Base-by-base conservation (phyloP, 805 yeast species). In the Wickerhamomyces canadensis region DNA sequence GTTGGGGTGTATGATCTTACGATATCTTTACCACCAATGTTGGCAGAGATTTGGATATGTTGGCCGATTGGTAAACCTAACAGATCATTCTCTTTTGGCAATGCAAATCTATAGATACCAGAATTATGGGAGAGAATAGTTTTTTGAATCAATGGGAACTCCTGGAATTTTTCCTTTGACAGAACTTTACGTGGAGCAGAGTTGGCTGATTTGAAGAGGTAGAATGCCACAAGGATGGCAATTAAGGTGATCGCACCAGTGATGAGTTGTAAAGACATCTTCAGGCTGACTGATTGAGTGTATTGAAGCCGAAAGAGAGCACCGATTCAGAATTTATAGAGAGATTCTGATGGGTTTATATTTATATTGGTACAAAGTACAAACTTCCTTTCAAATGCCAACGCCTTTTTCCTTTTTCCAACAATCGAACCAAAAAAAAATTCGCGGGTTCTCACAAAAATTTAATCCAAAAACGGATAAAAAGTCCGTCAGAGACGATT, bases 11-110 rank as follows among this genome's bases (percentile, higher is more conserved):
- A 89, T 5, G 94, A 84, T 63, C 96, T 76, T 36, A 83, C 76
- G 35, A 86, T 70, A 52, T 83, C 89, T 64, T 84, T 84, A 38
- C 82, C 96, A 49, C 78, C 74, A 52, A 88, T 80, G 30, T 61
- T 67, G 15, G 94, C 91, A 16, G 76, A 76, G 51, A 89, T 78
- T 31, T 87, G 75, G 56, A 91, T 81, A 60, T 91, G 97, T 66
- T 91, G 97, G 37, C 98, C 98, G 54, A 86, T 81, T 39, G 96
- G 96, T 47, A 91, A 72, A 9, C 96, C 96, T 44, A 91, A 72
- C 32, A 78, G 68, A 57, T 84, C 88, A 36, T 76, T 70, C 26
- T 80, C 70, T 45, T 74, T 70, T 36, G 96, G 96, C 49, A 91
- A 73, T 11, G 81, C 85, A 56, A 91, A 87, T 55, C 89, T 76